A percentile compares a stretch with the other conserved stretches of the same genome.
Evolutionary conservation across 331 rosid genomes (phyloP).

Genomic region (Quercus lobata): DNA sequence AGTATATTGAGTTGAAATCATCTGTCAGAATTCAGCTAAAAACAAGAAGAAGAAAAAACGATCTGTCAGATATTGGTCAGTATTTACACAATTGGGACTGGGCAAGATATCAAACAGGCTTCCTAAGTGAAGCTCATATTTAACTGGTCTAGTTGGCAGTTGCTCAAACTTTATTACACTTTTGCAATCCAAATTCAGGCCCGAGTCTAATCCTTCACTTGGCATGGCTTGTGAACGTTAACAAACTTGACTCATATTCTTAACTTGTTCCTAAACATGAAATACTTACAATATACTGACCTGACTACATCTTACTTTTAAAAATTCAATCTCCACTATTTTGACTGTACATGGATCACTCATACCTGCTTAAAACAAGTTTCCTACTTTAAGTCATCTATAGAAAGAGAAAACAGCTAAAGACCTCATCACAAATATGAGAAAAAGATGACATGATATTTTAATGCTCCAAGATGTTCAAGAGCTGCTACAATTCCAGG

Average conservation of each 20-base stretch:
- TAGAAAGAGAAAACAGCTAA: background rate
- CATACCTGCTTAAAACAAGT: background rate
- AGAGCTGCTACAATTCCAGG: background rate
- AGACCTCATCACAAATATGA: background rate
- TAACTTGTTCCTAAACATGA: background rate
- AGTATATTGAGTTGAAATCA: background rate
- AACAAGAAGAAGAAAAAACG: background rate
- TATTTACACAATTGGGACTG: background rate
- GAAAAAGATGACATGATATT: background rate
- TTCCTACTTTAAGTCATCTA: background rate
- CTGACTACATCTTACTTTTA: background rate
- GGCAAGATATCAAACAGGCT: background rate
- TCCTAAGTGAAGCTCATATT: background rate
- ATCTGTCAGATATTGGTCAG: background rate
- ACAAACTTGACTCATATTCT: background rate
- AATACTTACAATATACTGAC: background rate
- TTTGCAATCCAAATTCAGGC: background rate
- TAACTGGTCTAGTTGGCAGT: background rate
- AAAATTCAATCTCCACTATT: background rate
- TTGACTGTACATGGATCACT: background rate
- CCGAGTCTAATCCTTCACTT: conserved; percentile 1
- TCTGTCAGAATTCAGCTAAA: no score
- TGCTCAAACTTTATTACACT: background rate
- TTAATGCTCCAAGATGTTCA: background rate
- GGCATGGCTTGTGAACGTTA: background rate